Evolutionary conservation across 1,139 yeast genomes (phyloP).

Genomic region (Lipomyces yarrowii): DNA sequence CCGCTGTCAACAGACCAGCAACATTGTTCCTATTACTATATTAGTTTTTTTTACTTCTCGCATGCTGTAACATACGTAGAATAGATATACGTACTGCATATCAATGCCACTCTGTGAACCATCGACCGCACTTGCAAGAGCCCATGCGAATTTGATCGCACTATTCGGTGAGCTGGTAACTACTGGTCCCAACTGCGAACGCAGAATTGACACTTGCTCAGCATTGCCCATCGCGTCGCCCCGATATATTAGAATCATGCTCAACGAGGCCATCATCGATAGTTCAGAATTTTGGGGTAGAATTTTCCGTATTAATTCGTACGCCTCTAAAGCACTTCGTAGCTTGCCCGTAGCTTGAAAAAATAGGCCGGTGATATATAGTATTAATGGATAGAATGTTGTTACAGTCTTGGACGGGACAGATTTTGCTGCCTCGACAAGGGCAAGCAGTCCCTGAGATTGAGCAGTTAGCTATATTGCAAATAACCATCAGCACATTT

Average conservation of each 20-base stretch:
- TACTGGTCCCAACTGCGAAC: constrained; percentile 1
- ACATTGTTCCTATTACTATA: constrained; percentile 4
- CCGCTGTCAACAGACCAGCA: constrained; percentile 8
- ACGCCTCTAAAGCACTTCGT: constrained; percentile 18
- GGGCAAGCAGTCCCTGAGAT: neutral
- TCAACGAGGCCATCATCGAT: constrained; percentile 12
- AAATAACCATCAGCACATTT: neutral
- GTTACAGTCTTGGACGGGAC: neutral
- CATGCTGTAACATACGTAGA: neutral
- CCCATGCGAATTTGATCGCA: constrained; percentile 15
- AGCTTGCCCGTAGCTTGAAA: constrained; percentile 27
- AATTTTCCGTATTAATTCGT: neutral
- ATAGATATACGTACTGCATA: constrained; percentile 1
- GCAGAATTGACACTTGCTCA: constrained; percentile 7
- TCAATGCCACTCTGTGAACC: neutral
- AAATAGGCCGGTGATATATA: constrained; percentile 24
- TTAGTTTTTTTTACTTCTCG: neutral
- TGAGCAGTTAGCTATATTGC: neutral
- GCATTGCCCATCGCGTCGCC: constrained; percentile 10
- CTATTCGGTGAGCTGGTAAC: constrained; percentile 4
- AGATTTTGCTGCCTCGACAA: constrained; percentile 6
- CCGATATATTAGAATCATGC: constrained; percentile 11
- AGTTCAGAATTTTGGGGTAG: constrained; percentile 12
- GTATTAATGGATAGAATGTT: constrained; percentile 10
- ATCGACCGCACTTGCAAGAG: neutral